phyloP scores from a whole-genome alignment of 2,329 filamentous ascomycete species.

The Aspergillus latus region DNA sequence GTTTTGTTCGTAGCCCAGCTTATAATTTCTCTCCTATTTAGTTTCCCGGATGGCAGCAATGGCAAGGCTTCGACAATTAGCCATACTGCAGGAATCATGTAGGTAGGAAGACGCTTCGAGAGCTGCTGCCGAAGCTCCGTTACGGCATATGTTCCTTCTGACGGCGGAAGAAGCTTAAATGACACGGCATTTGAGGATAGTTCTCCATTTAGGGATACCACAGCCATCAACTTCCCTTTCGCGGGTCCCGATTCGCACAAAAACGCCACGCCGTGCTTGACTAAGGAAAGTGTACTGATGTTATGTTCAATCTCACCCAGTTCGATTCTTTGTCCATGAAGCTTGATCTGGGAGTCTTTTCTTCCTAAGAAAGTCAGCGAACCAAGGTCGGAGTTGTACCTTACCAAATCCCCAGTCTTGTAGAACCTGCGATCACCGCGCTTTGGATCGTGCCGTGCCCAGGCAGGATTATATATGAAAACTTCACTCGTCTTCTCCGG shows the following conservation, averaged over 20 bases:
- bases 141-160: slow-evolving; percentile 24
- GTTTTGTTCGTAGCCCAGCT: slow-evolving; percentile 34
- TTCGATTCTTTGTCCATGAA: slow-evolving; percentile 66
- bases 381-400: slow-evolving; percentile 38
- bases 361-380: slow-evolving; percentile 53
- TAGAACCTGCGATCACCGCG: slow-evolving; percentile 35
- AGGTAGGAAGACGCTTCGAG: slow-evolving; percentile 41
- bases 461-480: slow-evolving; percentile 59
- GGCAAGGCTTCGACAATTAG: slow-evolving; percentile 48
- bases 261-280: slow-evolving; percentile 39
- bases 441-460: slow-evolving; percentile 46
- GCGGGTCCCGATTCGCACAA: slow-evolving; percentile 39
- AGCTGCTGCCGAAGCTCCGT: slow-evolving; percentile 32
- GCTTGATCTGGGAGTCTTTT: slow-evolving; percentile 68
- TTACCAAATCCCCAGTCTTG: slow-evolving; percentile 43
- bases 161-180: slow-evolving; percentile 28
- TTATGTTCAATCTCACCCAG: slow-evolving; percentile 53
- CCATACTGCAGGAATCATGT: slow-evolving; percentile 51
- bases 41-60: slow-evolving; percentile 47
- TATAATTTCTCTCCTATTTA: slow-evolving; percentile 42
- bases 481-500: slow-evolving; percentile 56
- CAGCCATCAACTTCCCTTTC: slow-evolving; percentile 32
- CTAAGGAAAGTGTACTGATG: slow-evolving; percentile 28
- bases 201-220: slow-evolving; percentile 30
- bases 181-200: slow-evolving; percentile 20